Evolutionary conservation across 2,329 filamentous ascomycete species (phyloP), one percentile per base, ranked within the genome.

Genomic region (Anthostomella pinea): DNA sequence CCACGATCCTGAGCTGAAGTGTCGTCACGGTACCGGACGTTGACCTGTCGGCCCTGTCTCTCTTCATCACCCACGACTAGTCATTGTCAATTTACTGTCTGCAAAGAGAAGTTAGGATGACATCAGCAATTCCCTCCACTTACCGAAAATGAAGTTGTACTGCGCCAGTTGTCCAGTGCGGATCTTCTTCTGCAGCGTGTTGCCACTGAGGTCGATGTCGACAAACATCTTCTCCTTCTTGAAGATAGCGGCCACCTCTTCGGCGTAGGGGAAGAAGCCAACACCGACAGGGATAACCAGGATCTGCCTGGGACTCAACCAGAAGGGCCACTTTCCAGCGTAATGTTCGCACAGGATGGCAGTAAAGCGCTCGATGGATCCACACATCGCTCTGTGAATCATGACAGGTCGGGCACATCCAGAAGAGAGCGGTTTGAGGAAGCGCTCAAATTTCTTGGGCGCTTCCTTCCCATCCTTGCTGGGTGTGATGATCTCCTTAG

Each of bases 111-210:
- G 23, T 21, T 3, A 22, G n/a, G 2, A 34, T 9, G n/a, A 4
- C 5, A 22, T 28, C 14, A 11, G 17, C 4, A 26, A 17, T 21
- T 24, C 1, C 16, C 13, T 86, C 52, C 18, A 53, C 72, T 62
- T 64, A 81, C 78, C 77, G 54, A 90, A 85, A 53, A 89, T 85
- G 64, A 85, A 89, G 69, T 90, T 90, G 69, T 90, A 91, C 64
- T 89, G 83, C 34, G 82, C 73, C 53, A 91, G 64, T 65, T 93
- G 87, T 10, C 81, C 87, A 38, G 77, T 89, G 52, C 86, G 82
- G 51, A 93, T 88, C 79, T 93, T 93, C 77, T 93, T 91, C 63
- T 88, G 83, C 67, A 93, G 79, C 6, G 86, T 93, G 66, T 91
- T 88, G 54, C 84, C 80, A 50, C 77, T 77, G 33, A 84, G 70